Base-by-base conservation (phyloP, 306 rosid species). In the Styphnolobium japonicum region DNA sequence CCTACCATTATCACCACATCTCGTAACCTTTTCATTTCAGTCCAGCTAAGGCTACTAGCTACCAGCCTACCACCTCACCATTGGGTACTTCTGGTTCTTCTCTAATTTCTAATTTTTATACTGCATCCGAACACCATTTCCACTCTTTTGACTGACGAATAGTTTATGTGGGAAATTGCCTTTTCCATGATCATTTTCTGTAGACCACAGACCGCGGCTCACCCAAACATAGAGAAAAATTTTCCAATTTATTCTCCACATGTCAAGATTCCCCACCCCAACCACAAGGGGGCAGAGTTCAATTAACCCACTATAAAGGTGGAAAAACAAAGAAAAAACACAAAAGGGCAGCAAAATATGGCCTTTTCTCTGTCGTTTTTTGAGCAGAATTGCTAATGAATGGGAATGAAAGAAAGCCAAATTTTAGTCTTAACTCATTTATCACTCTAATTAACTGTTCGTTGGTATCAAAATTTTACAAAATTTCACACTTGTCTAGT, bases 381-480 rank as follows among this genome's bases (percentile, higher is more conserved):
- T 14, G 43, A 31, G 75, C 48, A 27, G 10, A 69, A 29, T 18
- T 23, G 37, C 2, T 18, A 7, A 71, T 34, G 77, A 19, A 11
- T 15, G 78, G 22, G 78, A 72, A 60, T 75, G 37, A 58, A 61
- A 16, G 46, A n/a, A 12, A n/a, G 36, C 42, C n/a, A n/a, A n/a
- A n/a, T n/a, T n/a, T n/a, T n/a, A n/a, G n/a, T n/a, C n/a, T n/a
- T n/a, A n/a, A n/a, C n/a, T n/a, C n/a, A n/a, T n/a, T n/a, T n/a
- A n/a, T n/a, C n/a, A n/a, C n/a, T n/a, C n/a, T n/a, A n/a, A n/a
- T n/a, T n/a, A n/a, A n/a, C n/a, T n/a, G n/a, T n/a, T n/a, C n/a
- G n/a, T n/a, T n/a, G n/a, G n/a, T n/a, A n/a, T n/a, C n/a, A n/a
- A n/a, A n/a, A n/a, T n/a, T n/a, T n/a, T n/a, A n/a, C n/a, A 34